phyloP scores from a whole-genome alignment of 2,329 filamentous ascomycete species.

The Aspergillus japonicus region DNA sequence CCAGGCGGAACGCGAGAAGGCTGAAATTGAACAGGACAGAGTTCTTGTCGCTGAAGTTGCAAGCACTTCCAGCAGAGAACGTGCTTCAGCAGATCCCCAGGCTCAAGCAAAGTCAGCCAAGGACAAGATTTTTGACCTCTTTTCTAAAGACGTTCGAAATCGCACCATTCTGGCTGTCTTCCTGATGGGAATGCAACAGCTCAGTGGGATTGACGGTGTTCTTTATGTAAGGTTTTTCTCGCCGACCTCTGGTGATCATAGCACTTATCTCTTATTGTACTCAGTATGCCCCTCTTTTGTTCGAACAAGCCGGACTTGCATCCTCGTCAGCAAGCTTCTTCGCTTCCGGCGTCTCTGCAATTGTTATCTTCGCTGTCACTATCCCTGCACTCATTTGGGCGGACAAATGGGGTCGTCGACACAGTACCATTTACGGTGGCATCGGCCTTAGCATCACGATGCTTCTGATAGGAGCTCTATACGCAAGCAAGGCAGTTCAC shows the following conservation, averaged over 20 bases:
- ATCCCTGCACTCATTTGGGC: conserved; percentile 57
- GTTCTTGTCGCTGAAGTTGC: conserved; percentile 1
- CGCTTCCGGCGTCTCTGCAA: conserved; percentile 60
- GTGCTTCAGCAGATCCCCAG: not conserved
- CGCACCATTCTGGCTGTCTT: conserved; percentile 56
- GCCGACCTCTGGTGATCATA: not conserved
- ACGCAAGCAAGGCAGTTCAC: conserved; percentile 33
- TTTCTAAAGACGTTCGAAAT: conserved; percentile 45
- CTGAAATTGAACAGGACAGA: conserved; percentile 38
- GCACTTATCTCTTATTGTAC: not conserved
- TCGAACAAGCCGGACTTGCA: conserved; percentile 58
- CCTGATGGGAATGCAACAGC: conserved; percentile 59
- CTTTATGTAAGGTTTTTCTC: conserved; percentile 51
- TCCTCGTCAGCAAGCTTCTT: conserved; percentile 57
- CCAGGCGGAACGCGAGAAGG: conserved; percentile 49
- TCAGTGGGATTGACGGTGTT: conserved; percentile 63
- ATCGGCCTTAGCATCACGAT: conserved; percentile 46
- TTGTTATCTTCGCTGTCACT: conserved; percentile 58
- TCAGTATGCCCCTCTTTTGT: conserved; percentile 61
- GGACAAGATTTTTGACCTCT: conserved; percentile 32
- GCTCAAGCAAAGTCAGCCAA: conserved; percentile 11
- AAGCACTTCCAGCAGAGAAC: conserved; percentile 4
- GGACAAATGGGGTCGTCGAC: conserved; percentile 58
- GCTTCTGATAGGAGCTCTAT: conserved; percentile 36
- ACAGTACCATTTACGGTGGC: conserved; percentile 56